phyloP scores from a whole-genome alignment of 2,329 filamentous ascomycete genomes.

The Gnomoniopsis smithogilvyi region DNA sequence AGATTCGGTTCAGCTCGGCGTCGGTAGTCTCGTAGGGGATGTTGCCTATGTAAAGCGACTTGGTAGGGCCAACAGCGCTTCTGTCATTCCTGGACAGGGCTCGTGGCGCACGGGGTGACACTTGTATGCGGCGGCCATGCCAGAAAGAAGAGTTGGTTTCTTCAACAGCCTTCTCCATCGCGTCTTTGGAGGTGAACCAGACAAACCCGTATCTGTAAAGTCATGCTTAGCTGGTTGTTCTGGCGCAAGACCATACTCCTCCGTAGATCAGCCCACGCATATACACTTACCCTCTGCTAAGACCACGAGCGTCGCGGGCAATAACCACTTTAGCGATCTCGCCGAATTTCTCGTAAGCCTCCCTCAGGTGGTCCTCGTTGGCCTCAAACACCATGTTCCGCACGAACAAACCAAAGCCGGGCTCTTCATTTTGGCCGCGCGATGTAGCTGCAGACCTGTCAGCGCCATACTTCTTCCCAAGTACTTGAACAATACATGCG shows the following conservation, averaged over 20 bases:
- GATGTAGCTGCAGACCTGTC: not conserved
- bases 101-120: constrained; percentile 20
- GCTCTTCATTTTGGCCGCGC: constrained; percentile 7
- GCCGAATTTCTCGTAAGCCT: constrained; percentile 32
- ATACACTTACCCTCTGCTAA: constrained; percentile 32
- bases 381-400: constrained; percentile 35
- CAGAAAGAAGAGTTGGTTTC: constrained; percentile 33
- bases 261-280: not conserved
- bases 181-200: constrained; percentile 23
- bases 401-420: constrained; percentile 26
- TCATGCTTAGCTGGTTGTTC: constrained; percentile 12
- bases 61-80: constrained; percentile 21
- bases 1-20: constrained; percentile 74
- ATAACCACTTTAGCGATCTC: constrained; percentile 22
- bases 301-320: constrained; percentile 31
- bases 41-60: constrained; percentile 74
- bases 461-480: not conserved
- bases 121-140: constrained; percentile 34
- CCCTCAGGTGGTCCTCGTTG: constrained; percentile 30
- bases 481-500: not conserved
- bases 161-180: constrained; percentile 23
- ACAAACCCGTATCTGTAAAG: constrained; percentile 32
- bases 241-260: not conserved
- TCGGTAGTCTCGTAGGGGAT: constrained; percentile 85
- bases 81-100: not conserved